phyloP scores from a whole-genome alignment of 495 filamentous ascomycete genomes.

The Aspergillus wentii region DNA sequence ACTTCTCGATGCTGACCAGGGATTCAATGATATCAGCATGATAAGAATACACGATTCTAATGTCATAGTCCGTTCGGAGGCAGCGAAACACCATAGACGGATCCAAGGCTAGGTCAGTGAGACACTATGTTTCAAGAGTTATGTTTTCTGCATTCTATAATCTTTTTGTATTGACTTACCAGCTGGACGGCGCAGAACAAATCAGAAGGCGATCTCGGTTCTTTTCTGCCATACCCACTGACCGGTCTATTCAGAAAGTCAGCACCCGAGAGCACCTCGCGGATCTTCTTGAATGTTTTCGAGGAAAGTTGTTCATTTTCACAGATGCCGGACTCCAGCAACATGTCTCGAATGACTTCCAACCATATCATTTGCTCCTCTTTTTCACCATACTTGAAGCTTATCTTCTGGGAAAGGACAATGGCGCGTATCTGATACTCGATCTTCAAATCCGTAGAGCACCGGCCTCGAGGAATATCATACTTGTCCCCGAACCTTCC shows the following conservation, averaged over 20 bases:
- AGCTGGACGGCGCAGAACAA: slow-evolving; percentile 27
- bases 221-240: slow-evolving; percentile 3
- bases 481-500: slow-evolving; percentile 27
- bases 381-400: slow-evolving; percentile 13
- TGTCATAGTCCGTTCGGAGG: slow-evolving; percentile 28
- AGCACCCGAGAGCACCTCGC: slow-evolving; percentile 6
- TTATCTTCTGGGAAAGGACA: slow-evolving; percentile 16
- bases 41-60: slow-evolving; percentile 22
- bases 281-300: slow-evolving; percentile 21
- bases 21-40: neutral
- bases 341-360: slow-evolving; percentile 22
- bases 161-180: slow-evolving; percentile 11
- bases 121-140: slow-evolving; percentile 12
- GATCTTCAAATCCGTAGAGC: slow-evolving; percentile 17
- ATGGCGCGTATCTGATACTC: slow-evolving; percentile 30
- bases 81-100: slow-evolving; percentile 14
- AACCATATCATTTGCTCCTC: slow-evolving; percentile 23
- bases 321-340: slow-evolving; percentile 14
- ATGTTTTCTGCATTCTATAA: neutral
- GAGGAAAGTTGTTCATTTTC: slow-evolving; percentile 4
- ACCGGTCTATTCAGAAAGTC: slow-evolving; percentile 23
- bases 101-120: slow-evolving; percentile 26
- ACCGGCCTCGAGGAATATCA: slow-evolving; percentile 19
- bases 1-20: slow-evolving; percentile 5
- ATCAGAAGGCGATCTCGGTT: slow-evolving; percentile 10